Base-by-base conservation (phyloP, 768 basidiomycete genomes). In the Rhodotorula toruloides region DNA sequence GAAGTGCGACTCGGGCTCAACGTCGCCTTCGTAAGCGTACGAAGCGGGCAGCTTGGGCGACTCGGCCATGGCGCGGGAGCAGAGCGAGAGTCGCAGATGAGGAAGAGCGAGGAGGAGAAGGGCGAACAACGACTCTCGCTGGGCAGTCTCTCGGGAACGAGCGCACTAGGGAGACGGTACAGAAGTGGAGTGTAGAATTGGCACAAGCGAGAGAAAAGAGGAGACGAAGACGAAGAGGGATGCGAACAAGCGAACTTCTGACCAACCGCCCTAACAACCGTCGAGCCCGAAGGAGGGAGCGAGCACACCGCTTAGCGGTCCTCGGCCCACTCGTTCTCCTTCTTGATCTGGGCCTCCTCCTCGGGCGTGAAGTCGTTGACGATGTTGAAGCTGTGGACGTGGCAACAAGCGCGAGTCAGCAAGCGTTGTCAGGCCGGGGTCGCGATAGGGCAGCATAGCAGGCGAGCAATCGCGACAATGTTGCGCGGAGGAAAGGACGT, bases 291-390 rank as follows among this genome's bases (percentile, higher is more conserved):
- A 32, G 46, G 32, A 32, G 37, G 27, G 50, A 43, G 36, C 44
- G 34, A 48, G 27, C 37, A 37, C 34, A 39, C 12, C 13, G 29
- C 40, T 31, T 16, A 55, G 34, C 74, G 66, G 62, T 76, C 75
- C 73, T 76, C 75, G 25, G 74, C 75, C 74, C 75, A 75, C 61
- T 76, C 73, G 79, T 98, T 98, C 82, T 99, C 96, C 80, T 96
- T 96, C 86, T 91, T 92, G 84, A 99, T 98, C 79, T 98, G 94
- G 40, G 91, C 94, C 87, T 99, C 96, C 78, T 98, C 96, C 77
- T 99, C 96, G 27, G 94, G 92, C 8, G 96, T 98, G 77, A 99
- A 99, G 80, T 97, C 96, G 77, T 92, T 92, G 39, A 60, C 54
- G 27, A 75, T 73, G 74, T 79, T 77, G 73, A 76, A 76, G 7